Evolutionary conservation across 306 rosid genomes (phyloP), one percentile per base, ranked within the genome.

Genomic region (Vigna radiata): DNA sequence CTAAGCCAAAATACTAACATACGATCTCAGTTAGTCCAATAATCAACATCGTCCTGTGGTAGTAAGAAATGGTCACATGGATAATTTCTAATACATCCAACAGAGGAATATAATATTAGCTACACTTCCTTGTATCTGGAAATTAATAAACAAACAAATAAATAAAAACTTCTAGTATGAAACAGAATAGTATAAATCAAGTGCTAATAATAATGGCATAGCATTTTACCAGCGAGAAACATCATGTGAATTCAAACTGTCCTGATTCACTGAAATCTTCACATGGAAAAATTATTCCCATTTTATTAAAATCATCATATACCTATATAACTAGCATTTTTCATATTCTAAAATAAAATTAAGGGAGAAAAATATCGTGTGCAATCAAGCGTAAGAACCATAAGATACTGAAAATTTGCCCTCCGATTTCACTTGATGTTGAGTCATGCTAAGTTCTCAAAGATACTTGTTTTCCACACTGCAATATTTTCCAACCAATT

Each of bases 401-500:
- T 4, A 18, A 19, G 4, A 54, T 54, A 54, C 60, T n/a, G 60
- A 54, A 54, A 15, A 19, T 1, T 54, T 6, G 2, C 56, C 9
- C 10, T n/a, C 46, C 13, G 4, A 9, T 23, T 11, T 39, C 67
- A 37, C 66, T 47, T 4, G 33, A 53, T 11, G 33, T 29, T 29
- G 75, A 50, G 67, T 6, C 62, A 27, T 54, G 0, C 14, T 5
- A 59, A 37, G 21, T 16, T 27, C 15, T 13, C 29, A 19, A 33
- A n/a, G 9, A 69, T 19, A 8, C 47, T 58, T 8, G 15, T 43
- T 33, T 29, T 31, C 39, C 61, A 58, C 61, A 77, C 27, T 17
- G 17, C 69, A 77, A 17, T 52, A 29, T 56, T 77, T 27, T 39
- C 36, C 17, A 29, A 27, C 36, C 59, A 41, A 53, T 52, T 43